Base-by-base conservation (phyloP, 441 rosid genomes). In the Capsella rubella region DNA sequence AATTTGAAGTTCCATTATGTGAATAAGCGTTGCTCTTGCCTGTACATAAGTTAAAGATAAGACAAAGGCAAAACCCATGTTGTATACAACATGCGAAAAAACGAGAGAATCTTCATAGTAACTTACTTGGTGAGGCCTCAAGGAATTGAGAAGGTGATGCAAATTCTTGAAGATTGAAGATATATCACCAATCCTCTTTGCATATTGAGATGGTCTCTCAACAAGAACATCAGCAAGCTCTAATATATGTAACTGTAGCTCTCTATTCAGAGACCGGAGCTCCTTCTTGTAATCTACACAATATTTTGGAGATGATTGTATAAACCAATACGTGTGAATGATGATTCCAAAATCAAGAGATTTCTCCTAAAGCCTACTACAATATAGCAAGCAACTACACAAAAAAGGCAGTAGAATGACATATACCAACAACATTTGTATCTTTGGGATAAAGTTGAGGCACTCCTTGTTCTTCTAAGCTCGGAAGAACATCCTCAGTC, bases 21-120 rank as follows among this genome's bases (percentile, higher is more conserved):
- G 99, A 78, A 90, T 92, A 54, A 95, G 78, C 15, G 97, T 95
- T 62, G 99, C 99, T 79, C 97, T 86, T 11, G 97, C 97, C 99
- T 95, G 79, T 8, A 47, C 53, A 71, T 3, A 50, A 54, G 62
- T 21, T 62, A 3, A 5, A 45, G 5, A 12, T 15, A 9, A 4
- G 0, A n/a, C 1, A 32, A 31, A 5, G 34, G 35, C 35, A 32
- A 32, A 32, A 31, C 34, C 0, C 40, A 37, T 37, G 42, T 8
- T 37, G 13, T 37, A 8, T 2, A 21, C 37, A 34, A 34, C 2
- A 42, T 4, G 13, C 2, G 37, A 34, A 34, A 32, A 15, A 42
- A 42, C 6, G 5, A 0, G n/a, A 42, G 47, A 37, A 10, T 3
- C 7, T 42, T 42, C n/a, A 0, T 9, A 4, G 25, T 21, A 21